Evolutionary conservation across 352 stramenopile species (phyloP).

Genomic region (Pythium insidiosum): DNA sequence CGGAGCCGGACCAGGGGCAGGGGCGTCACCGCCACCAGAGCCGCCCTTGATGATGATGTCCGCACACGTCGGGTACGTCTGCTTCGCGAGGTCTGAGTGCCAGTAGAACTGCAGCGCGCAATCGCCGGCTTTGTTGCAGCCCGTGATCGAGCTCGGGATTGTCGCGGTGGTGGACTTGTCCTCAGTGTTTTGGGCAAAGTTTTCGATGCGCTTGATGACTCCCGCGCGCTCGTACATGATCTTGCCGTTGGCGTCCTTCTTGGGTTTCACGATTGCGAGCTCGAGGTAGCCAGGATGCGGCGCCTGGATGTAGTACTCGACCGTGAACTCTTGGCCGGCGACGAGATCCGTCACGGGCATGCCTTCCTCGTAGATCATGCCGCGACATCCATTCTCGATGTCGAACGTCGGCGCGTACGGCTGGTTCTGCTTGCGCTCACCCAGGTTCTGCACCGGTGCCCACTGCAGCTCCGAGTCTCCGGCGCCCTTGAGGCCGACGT

Average conservation of each 20-base stretch:
- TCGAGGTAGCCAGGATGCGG: constrained; percentile 43
- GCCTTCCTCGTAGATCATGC: constrained; percentile 36
- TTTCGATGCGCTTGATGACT: constrained; percentile 27
- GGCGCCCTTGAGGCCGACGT: constrained; percentile 31
- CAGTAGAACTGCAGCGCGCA: constrained; percentile 58
- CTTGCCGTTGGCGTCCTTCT: constrained; percentile 22
- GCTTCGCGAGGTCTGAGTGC: constrained; percentile 45
- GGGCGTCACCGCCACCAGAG: not conserved
- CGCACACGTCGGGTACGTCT: constrained; percentile 54
- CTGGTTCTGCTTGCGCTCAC: constrained; percentile 37
- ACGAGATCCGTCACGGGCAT: constrained; percentile 37
- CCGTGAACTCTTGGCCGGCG: constrained; percentile 28
- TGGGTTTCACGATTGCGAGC: constrained; percentile 47
- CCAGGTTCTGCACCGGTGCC: constrained; percentile 45
- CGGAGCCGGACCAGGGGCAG: constrained; percentile 4
- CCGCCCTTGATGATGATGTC: constrained; percentile 33
- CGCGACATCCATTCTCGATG: constrained; percentile 52
- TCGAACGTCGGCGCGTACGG: constrained; percentile 35
- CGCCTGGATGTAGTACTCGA: constrained; percentile 48
- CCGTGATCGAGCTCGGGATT: constrained; percentile 33
- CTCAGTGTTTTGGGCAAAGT: constrained; percentile 27
- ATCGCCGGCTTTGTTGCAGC: constrained; percentile 27
- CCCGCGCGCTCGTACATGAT: constrained; percentile 36
- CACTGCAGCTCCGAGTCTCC: constrained; percentile 40
- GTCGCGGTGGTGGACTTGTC: constrained; percentile 18